phyloP scores from a whole-genome alignment of 371 early-diverging fungal genomes.

The Lichtheimia ramosa region DNA sequence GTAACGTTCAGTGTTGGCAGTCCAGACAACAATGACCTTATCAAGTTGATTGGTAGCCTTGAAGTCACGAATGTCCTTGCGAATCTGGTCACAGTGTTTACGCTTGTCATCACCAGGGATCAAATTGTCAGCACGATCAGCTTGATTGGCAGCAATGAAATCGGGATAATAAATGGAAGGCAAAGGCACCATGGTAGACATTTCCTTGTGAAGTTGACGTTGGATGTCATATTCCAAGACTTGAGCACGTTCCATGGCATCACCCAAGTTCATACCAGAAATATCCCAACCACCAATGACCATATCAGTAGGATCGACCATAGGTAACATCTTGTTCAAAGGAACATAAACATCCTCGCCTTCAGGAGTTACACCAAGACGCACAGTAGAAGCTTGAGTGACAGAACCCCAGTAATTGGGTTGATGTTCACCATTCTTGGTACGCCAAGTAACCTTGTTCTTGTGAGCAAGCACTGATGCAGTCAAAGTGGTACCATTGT shows the following conservation, averaged over 20 bases:
- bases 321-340: constrained; percentile 87
- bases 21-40: constrained; percentile 96
- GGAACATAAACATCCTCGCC: constrained; percentile 90
- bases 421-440: constrained; percentile 86
- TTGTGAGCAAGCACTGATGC: constrained; percentile 95
- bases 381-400: constrained; percentile 92
- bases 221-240: constrained; percentile 95
- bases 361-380: constrained; percentile 82
- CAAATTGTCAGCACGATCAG: constrained; percentile 92
- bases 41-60: constrained; percentile 85
- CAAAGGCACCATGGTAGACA: constrained; percentile 79
- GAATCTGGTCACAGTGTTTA: constrained; percentile 87
- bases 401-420: constrained; percentile 97
- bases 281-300: constrained; percentile 99
- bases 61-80: constrained; percentile 92
- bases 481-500: constrained; percentile 97
- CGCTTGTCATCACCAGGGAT: constrained; percentile 81
- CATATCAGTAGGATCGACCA: constrained; percentile 94
- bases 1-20: constrained; percentile 97
- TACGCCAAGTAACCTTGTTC: constrained; percentile 83
- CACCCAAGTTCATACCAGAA: constrained; percentile 78
- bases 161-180: constrained; percentile 96
- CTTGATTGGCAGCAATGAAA: constrained; percentile 96
- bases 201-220: constrained; percentile 83
- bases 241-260: constrained; percentile 90